A percentile compares a stretch with the other conserved stretches of the same genome.
phyloP scores from a whole-genome alignment of 2,329 filamentous ascomycete genomes.

The Spiromastix sp. region DNA sequence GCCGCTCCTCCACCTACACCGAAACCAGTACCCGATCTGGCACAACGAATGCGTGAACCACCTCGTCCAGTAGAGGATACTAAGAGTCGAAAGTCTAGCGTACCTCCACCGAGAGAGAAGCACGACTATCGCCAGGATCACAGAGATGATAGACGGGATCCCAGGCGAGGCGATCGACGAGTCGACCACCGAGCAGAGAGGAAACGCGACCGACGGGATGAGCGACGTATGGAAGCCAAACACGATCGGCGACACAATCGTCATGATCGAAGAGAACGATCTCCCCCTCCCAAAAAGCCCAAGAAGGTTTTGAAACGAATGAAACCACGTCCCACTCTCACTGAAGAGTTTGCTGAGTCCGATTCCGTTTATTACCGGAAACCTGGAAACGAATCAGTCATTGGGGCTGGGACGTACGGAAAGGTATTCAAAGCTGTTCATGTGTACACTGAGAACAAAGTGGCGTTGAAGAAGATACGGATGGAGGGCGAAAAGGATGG shows the following conservation, averaged over 20 bases:
- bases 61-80: conserved; percentile 23
- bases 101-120: conserved; percentile 26
- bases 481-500: conserved; percentile 99
- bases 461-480: conserved; percentile 95
- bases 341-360: conserved; percentile 62
- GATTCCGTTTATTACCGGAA: conserved; percentile 92
- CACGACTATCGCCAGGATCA: conserved; percentile 33
- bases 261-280: conserved; percentile 38
- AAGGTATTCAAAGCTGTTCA: conserved; percentile 92
- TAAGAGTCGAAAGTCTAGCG: conserved; percentile 29
- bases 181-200: conserved; percentile 31
- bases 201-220: conserved; percentile 17
- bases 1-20: conserved; percentile 46
- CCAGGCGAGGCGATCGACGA: conserved; percentile 30
- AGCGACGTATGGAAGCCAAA: conserved; percentile 12
- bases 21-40: conserved; percentile 41
- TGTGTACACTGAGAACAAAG: conserved; percentile 62
- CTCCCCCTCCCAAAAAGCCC: conserved; percentile 36
- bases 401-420: conserved; percentile 89
- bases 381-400: conserved; percentile 92
- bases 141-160: conserved; percentile 30
- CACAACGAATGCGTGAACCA: conserved; percentile 37
- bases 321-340: conserved; percentile 60
- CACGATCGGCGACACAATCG: conserved; percentile 27
- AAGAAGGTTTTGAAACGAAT: conserved; percentile 57